Evolutionary conservation across 1,284 basidiomycete species (phyloP), one percentile per base, ranked within the genome.

Genomic region (Fomitopsis betulina): DNA sequence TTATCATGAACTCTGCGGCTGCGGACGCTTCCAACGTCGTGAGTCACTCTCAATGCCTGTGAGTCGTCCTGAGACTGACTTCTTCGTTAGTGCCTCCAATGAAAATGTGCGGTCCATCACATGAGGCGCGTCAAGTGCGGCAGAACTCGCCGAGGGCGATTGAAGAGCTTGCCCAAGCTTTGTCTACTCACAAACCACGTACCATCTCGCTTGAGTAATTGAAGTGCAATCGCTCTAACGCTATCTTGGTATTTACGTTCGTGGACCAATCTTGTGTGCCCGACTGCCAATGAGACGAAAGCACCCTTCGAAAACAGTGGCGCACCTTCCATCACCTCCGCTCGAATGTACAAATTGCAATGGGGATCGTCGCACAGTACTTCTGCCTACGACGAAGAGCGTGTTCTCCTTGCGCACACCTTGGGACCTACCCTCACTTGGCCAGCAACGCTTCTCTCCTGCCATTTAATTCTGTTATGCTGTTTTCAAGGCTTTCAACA

Each of bases 1-100:
- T 95, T 39, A 93, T 95, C 75, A 89, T 95, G 85, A 93, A 94
- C 78, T 88, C 86, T 56, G 80, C 76, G 68, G 75, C 83, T 19
- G 54, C 66, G 45, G 67, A 68, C 53, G 55, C 66, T 53, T 60
- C 53, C 39, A 62, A 61, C 27, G 60, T 60, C 40, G 71, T 71
- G 43, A 45, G 54, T 56, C 3, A n/a, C 19, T 51, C 1, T 51
- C 3, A 15, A 19, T 32, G n/a, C 15, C 32, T 17, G 19, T 60
- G 62, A 59, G 54, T 42, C 12, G 3, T 21, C n/a, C 5, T 9
- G 9, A 17, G 32, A 30, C 49, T 51, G 10, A 51, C 19, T 21
- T 4, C n/a, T 17, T 19, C n/a, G 27, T 8, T 30, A 51, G 49
- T 51, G 49, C 32, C 19, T 19, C 10, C 15, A 15, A 51, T 51